Evolutionary conservation across 1,284 basidiomycete species (phyloP), one percentile per base, ranked within the genome.

Genomic region (Volvariella surrecta): DNA sequence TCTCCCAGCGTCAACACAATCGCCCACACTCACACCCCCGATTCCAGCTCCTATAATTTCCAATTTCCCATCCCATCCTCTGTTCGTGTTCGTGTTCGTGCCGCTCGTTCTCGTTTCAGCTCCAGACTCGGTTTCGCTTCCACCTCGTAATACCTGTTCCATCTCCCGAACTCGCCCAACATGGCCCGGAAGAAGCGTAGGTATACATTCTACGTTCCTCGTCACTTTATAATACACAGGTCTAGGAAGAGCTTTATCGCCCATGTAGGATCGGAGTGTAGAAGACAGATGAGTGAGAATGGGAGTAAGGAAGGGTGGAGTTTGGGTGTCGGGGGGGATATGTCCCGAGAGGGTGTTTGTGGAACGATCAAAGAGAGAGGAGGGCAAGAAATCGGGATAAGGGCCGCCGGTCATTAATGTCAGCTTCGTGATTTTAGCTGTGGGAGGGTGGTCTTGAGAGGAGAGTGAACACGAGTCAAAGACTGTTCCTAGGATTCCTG

Each of bases 381-480:
- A 52, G 48, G 34, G 47, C 50, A 32, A 52, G 55, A 31, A 69
- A 15, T 19, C 18, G 34, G 34, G 70, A 58, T 86, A 78, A 0
- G 89, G 87, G 0, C 93, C 93, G 10, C 94, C 93, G 31, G 93
- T 67, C 90, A 99, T 96, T 41, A 93, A 76, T 0, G 94, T 94
- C 48, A 96, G 59, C 58, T 96, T 96, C 19, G 68, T 75, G 53
- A 74, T 58, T 19, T 57, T 51, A 9, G 57, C 51, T 3, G 53
- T 46, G 7, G 34, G 15, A 37, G 58, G 60, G 1, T 59, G 56
- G 54, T 92, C 87, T 52, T 93, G 87, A 11, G 71, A 73, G 0
- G 81, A 71, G 18, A 89, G 67, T 2, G 83, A 74, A 39, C 74
- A 82, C 0, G 84, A 88, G 61, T 94, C 90, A 60, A 94, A 94